phyloP scores from a whole-genome alignment of 306 rosid genomes.

The Glycine latifolia region DNA sequence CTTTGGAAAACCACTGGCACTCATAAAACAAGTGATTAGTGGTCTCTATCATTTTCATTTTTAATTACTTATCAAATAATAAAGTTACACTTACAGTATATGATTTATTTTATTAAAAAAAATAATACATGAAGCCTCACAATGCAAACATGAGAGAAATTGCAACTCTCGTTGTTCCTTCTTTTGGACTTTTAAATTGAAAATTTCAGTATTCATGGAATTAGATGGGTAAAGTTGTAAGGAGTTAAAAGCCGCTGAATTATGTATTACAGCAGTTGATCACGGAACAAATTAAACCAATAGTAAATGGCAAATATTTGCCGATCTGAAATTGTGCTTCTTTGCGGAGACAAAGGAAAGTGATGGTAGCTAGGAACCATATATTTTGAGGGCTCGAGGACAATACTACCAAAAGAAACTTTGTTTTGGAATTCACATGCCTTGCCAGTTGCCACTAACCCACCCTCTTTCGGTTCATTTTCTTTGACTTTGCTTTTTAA shows the following conservation, averaged over 20 bases:
- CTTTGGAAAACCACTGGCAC: too few relatives aligned
- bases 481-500: constrained; percentile 38
- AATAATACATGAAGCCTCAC: background rate
- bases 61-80: too few relatives aligned
- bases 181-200: background rate
- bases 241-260: constrained; percentile 28
- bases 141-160: background rate
- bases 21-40: too few relatives aligned
- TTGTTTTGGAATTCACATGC: constrained; percentile 43
- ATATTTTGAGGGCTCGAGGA: constrained; percentile 87
- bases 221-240: background rate
- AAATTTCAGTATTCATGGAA: background rate
- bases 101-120: background rate
- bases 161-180: background rate
- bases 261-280: constrained; percentile 1
- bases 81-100: too few relatives aligned
- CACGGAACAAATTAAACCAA: background rate
- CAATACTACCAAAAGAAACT: constrained; percentile 63
- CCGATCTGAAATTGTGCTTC: constrained; percentile 46
- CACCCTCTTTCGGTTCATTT: constrained; percentile 2
- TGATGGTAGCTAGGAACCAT: constrained; percentile 46
- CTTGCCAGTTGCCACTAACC: constrained; percentile 26
- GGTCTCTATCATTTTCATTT: too few relatives aligned
- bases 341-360: constrained; percentile 53
- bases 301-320: constrained; percentile 37